phyloP scores from a whole-genome alignment of 345 rosid species.

The Gossypium turneri region DNA sequence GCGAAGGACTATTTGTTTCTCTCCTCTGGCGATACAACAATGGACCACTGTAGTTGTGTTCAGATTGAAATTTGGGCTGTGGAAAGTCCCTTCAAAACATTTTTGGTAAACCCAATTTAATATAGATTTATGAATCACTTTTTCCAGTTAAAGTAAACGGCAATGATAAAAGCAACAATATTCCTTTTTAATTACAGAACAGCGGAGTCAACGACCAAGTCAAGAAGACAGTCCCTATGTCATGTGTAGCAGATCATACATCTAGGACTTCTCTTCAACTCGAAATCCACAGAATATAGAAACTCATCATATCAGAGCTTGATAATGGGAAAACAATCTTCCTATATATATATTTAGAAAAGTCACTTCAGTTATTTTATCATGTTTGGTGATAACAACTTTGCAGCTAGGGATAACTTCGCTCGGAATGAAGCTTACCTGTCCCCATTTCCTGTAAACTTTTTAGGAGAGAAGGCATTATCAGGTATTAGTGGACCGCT shows the following conservation, averaged over 20 bases:
- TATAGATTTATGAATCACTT: constrained; percentile 14
- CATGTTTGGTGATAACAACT: not conserved
- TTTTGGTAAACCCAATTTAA: constrained; percentile 22
- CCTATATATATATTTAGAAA: not conserved
- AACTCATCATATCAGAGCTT: not conserved
- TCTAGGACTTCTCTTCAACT: constrained; percentile 1
- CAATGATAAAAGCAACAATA: not conserved
- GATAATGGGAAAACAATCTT: not conserved
- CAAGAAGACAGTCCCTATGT: constrained; percentile 3
- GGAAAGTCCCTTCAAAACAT: constrained; percentile 55
- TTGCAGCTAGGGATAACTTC: not conserved
- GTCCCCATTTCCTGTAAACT: constrained; percentile 49
- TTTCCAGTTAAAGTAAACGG: constrained; percentile 14
- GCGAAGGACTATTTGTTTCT: constrained; percentile 51
- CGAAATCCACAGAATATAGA: not conserved
- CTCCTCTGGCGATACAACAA: constrained; percentile 54
- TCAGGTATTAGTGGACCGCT: constrained; percentile 61
- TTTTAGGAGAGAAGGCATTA: constrained; percentile 47
- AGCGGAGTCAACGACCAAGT: not conserved
- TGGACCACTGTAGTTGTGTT: constrained; percentile 74
- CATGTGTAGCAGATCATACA: not conserved
- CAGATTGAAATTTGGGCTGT: constrained; percentile 53
- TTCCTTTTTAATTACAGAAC: not conserved
- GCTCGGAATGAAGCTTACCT: constrained; percentile 43
- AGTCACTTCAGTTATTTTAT: not conserved